Base-by-base conservation (phyloP, 805 yeast genomes). In the Metschnikowia peoriensis region DNA sequence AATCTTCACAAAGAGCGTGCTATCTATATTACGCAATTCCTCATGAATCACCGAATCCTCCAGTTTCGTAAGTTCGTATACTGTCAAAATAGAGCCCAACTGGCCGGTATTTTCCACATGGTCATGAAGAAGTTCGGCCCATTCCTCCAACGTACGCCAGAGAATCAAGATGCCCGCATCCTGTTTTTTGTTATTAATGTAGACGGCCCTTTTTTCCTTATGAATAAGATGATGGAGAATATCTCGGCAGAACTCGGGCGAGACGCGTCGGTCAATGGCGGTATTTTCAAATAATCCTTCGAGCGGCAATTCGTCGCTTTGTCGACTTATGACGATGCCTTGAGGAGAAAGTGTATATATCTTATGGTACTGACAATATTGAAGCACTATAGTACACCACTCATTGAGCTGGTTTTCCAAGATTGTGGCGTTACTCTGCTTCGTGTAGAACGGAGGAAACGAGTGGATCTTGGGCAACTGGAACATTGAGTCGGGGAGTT, bases 401-500 rank as follows among this genome's bases (percentile, higher is more conserved):
- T 87, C 82, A n/a, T 77, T 77, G 14, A 87, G 70, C 68, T 93
- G 99, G 10, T 89, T 84, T 32, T 79, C 77, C 73, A 88, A 82
- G 1, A 94, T 86, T 10, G 88, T 82, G 38, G 84, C 79, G 61
- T 93, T 92, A 22, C 94, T 91, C 69, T 93, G 99, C 55, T 83
- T 78, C 8, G 98, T 94, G 71, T 84, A 93, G 59, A 93, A 82
- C 0, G 99, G 99, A 6, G 97, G 97, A 67, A 91, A 93, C 15
- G 73, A 61, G 59, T 75, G 73, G 46, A 75, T 72, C 53, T 71
- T 71, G n/a, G 79, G 78, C 59, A 73, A 75, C 48, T 60, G 59
- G 57, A 68, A 73, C 55, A 50, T 54, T 17, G 22, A 22, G 22
- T 4, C 22, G 22, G 22, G 4, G 22, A 22, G 4, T 22, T 22